Evolutionary conservation across 192 early-diverging fungal genomes (phyloP), one percentile per base, ranked within the genome.

Genomic region (Backusella psychrophila): DNA sequence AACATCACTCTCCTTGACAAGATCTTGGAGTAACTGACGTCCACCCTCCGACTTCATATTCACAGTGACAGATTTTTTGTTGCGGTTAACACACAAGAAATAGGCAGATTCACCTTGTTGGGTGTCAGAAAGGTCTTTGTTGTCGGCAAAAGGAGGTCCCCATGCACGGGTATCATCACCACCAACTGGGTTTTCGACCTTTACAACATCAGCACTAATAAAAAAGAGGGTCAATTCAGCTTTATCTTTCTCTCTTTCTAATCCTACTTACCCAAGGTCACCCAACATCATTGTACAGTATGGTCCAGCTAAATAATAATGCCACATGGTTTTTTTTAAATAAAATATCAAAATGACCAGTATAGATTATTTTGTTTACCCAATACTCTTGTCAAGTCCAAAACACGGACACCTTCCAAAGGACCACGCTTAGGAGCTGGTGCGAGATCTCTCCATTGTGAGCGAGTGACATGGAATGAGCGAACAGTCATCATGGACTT

Each of bases 91-190:
- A 67, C 92, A 88, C 49, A 99, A 83, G 81, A 96, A 99, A 79
- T 99, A 99, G 7, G 96, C 94, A 56, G 87, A 90, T 73, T 97
- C 96, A 1, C 86, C 87, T 0, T 68, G 66, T 0, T 70, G 11
- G 2, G 74, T 68, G 38, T 87, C 82, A 6, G 66, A 71, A 21
- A 69, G 31, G 35, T 85, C 83, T 31, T 75, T 39, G 66, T 82
- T 86, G 31, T 67, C 35, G n/a, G 85, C 85, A 75, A 77, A 89
- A 7, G 91, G 92, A 5, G 92, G 90, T 12, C 95, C 94, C 96
- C 96, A 98, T 33, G 86, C 71, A 1, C 97, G 90, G 3, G 97
- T 97, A 78, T 98, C 97, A 80, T 97, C 95, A 38, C 95, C 96
- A 4, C 87, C 77, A 6, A 78, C 76, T 0, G 95, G 95, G 67